A percentile compares a stretch with the other conserved stretches of the same genome.
These are phyloP conservation scores for Leccinum rimulosum DNA, from an alignment of 768 basidiomycete genomes.

Conservation along the genomic window DNA sequence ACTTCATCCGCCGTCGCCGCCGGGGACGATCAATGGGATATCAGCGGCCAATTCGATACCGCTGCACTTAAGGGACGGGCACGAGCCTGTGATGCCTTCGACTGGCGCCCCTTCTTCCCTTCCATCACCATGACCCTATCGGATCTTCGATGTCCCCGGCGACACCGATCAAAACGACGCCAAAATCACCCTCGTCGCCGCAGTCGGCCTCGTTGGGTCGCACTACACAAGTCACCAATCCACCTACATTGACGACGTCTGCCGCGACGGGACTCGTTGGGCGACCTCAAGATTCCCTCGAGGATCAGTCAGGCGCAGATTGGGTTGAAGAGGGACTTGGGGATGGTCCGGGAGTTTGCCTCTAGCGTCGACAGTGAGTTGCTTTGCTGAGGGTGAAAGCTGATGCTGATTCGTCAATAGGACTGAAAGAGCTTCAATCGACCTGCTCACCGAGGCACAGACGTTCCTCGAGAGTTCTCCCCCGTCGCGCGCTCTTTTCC, in stretches of 20 bases:
- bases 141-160: slow-evolving; percentile 13
- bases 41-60: slow-evolving; percentile 17
- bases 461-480: slow-evolving; percentile 43
- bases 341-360: slow-evolving; percentile 87
- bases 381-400: background rate
- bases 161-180: slow-evolving; percentile 16
- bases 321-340: slow-evolving; percentile 69
- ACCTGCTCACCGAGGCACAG: slow-evolving; percentile 58
- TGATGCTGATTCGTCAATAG: slow-evolving; percentile 38
- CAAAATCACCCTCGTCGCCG: slow-evolving; percentile 26
- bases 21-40: slow-evolving; percentile 25
- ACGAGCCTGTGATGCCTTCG: slow-evolving; percentile 25
- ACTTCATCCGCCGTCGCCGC: slow-evolving; percentile 53
- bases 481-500: slow-evolving; percentile 39
- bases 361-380: slow-evolving; percentile 77
- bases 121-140: slow-evolving; percentile 21
- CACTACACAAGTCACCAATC: slow-evolving; percentile 33
- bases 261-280: slow-evolving; percentile 60
- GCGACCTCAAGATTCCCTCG: slow-evolving; percentile 71
- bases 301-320: slow-evolving; percentile 81
- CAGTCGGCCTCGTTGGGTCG: slow-evolving; percentile 51
- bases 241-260: slow-evolving; percentile 27
- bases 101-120: slow-evolving; percentile 22
- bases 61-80: slow-evolving; percentile 19
- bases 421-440: slow-evolving; percentile 67